phyloP scores from a whole-genome alignment of 73 alveolate genomes.

The Breviolum minutum region DNA sequence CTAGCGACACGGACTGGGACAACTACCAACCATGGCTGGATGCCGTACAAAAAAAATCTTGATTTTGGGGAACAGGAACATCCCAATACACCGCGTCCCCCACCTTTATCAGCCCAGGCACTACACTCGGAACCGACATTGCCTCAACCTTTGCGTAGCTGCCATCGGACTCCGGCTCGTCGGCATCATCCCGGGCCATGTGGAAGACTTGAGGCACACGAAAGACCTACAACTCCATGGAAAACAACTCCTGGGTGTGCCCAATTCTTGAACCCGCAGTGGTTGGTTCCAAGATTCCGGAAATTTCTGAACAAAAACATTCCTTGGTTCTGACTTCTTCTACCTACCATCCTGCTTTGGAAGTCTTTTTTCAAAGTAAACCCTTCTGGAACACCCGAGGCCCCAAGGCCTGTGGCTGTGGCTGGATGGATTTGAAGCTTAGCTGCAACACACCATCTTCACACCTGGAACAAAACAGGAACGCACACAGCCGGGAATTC shows the following conservation, averaged over 20 bases:
- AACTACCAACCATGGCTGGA: neutral
- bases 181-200: conserved; percentile 20
- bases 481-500: neutral
- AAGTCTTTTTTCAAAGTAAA: neutral
- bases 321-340: neutral
- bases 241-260: neutral
- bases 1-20: neutral
- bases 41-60: neutral
- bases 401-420: neutral
- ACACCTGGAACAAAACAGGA: neutral
- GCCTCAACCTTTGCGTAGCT: neutral
- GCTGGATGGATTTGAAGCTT: neutral
- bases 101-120: neutral
- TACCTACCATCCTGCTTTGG: neutral
- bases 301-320: neutral
- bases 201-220: conserved; percentile 55
- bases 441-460: neutral
- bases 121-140: neutral
- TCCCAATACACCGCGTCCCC: neutral
- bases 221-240: neutral
- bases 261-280: neutral
- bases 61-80: neutral
- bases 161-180: neutral
- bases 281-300: neutral
- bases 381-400: neutral